These are phyloP conservation scores for Picochlorum sp. DNA, from an alignment of 139 green algal species.

Conservation along the genomic window DNA sequence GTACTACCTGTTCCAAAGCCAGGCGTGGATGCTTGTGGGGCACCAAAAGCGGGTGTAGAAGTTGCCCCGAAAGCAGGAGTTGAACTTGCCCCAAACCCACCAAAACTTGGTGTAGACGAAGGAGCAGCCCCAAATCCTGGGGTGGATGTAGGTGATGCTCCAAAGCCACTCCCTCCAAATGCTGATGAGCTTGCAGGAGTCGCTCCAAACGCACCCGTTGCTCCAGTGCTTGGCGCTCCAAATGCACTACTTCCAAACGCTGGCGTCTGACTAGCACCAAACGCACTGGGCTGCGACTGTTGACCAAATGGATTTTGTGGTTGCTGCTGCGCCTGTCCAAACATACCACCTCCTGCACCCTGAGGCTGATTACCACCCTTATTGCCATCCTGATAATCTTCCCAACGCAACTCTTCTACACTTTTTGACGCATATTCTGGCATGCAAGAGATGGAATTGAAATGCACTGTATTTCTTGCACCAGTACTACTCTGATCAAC, in stretches of 20 bases:
- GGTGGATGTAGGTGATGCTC: slow-evolving; percentile 10
- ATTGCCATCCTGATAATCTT: slow-evolving; percentile 73
- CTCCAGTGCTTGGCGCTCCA: slow-evolving; percentile 14
- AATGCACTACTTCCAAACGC: slow-evolving; percentile 25
- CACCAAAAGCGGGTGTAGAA: slow-evolving; percentile 5
- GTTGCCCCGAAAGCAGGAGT: slow-evolving; percentile 21
- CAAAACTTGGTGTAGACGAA: background rate
- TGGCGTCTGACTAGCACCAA: slow-evolving; percentile 19
- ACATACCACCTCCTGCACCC: background rate
- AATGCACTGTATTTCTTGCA: slow-evolving; percentile 29
- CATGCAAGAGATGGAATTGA: slow-evolving; percentile 74
- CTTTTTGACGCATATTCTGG: slow-evolving; percentile 65
- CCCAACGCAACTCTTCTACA: slow-evolving; percentile 79
- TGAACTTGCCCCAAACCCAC: slow-evolving; percentile 41
- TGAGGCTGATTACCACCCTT: slow-evolving; percentile 32
- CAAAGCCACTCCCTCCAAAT: slow-evolving; percentile 37
- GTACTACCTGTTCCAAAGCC: slow-evolving; percentile 17
- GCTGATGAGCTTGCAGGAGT: slow-evolving; percentile 25
- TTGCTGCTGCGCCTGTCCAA: background rate
- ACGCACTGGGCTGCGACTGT: slow-evolving; percentile 3
- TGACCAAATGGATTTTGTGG: background rate
- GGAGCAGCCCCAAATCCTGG: slow-evolving; percentile 32
- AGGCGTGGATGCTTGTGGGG: background rate
- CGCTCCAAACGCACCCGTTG: slow-evolving; percentile 45
- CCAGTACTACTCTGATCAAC: slow-evolving; percentile 35